Percentiles rank a stretch among this genome's conserved stretches.
These are phyloP conservation scores for Solanum sejunctum DNA, from an alignment of 257 asterid species.

Conservation along the genomic window DNA sequence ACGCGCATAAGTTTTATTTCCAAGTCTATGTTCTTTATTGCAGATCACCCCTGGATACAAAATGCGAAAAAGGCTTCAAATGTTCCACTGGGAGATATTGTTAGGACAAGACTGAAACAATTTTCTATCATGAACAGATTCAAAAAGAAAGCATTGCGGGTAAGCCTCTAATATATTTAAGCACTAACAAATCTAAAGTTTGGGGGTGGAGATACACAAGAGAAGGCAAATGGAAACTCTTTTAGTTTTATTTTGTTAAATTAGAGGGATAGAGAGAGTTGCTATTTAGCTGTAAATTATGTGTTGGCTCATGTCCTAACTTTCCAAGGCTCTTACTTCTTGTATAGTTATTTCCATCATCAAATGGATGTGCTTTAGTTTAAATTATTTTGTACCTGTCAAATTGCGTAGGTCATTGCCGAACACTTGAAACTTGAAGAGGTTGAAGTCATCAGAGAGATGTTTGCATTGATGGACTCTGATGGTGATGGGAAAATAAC, in stretches of 20 bases:
- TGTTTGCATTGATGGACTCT: slow-evolving; percentile 91
- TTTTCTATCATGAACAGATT: slow-evolving; percentile 80
- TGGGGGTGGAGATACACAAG: not conserved
- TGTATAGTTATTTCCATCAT: not conserved
- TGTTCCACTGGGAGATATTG: slow-evolving; percentile 87
- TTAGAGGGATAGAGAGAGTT: not conserved
- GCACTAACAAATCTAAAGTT: not conserved
- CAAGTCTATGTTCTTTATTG: slow-evolving; percentile 5
- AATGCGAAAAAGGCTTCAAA: slow-evolving; percentile 78
- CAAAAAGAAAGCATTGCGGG: slow-evolving; percentile 88
- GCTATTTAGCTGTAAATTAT: not conserved
- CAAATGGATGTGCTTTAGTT: not conserved
- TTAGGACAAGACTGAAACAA: slow-evolving; percentile 75
- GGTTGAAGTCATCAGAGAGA: slow-evolving; percentile 86
- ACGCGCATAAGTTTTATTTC: not conserved
- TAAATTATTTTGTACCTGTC: not conserved
- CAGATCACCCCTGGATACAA: slow-evolving; percentile 92
- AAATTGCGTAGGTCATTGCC: slow-evolving; percentile 59
- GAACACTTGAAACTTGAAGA: slow-evolving; percentile 86
- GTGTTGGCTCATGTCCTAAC: not conserved
- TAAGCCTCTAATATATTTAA: slow-evolving; percentile 21
- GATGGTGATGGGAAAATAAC: slow-evolving; percentile 88
- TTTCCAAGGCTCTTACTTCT: not conserved
- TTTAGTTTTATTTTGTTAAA: not conserved
- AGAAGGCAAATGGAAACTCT: not conserved